Conservation (phyloP, 148 eudicot species). For the Cornus suecica region DNA sequence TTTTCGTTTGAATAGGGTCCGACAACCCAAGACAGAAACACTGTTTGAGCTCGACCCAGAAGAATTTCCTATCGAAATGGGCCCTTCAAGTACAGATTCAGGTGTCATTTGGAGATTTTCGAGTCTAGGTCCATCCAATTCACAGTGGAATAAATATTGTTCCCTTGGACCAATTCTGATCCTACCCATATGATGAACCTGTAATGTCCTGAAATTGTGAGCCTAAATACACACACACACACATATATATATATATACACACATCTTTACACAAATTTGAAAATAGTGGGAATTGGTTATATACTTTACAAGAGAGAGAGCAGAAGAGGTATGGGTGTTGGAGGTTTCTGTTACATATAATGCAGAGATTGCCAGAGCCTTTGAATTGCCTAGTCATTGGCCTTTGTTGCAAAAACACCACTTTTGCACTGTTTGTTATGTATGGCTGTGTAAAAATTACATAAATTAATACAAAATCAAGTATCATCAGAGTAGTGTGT, state of each 20-base stretch:
- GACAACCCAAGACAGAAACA: conserved; percentile 4
- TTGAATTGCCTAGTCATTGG: conserved; percentile 32
- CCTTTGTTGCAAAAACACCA: conserved; percentile 47
- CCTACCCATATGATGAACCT: conserved; percentile 29
- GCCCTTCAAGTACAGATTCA: conserved; percentile 39
- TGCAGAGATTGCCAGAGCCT: conserved; percentile 37
- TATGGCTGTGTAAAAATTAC: conserved; percentile 27
- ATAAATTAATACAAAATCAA: background rate
- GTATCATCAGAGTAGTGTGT: background rate
- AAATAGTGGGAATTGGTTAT: background rate
- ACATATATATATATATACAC: too few species aligned
- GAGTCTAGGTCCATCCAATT: conserved; percentile 13
- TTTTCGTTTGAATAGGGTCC: background rate
- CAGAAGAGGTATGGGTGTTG: conserved; percentile 51
- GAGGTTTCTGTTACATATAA: conserved; percentile 40
- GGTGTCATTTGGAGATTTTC: conserved; percentile 22
- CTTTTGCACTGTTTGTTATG: conserved; percentile 51
- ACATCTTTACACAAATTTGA: background rate
- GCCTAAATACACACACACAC: too few species aligned
- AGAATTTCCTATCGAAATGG: conserved; percentile 19
- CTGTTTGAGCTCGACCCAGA: conserved; percentile 33
- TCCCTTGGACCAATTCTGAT: conserved; percentile 15
- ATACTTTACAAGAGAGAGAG: conserved; percentile 60
- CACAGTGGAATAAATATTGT: conserved; percentile 19
- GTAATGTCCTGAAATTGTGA: background rate